These are phyloP conservation scores for Pholiota microspora DNA, from an alignment of 768 basidiomycete species.

Conservation along the genomic window DNA sequence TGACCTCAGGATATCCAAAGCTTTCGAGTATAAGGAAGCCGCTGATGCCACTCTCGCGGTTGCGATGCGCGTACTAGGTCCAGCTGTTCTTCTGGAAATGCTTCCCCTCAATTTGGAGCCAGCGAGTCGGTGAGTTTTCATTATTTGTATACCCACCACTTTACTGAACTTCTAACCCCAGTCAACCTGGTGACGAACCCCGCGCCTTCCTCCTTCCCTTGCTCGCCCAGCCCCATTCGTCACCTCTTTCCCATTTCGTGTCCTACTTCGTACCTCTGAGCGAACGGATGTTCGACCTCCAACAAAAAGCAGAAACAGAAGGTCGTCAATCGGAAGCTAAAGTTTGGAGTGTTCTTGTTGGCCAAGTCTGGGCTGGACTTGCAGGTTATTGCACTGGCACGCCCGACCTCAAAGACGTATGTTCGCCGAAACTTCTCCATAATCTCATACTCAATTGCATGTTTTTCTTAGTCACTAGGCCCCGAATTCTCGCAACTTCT, in stretches of 20 bases:
- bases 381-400: constrained; percentile 87
- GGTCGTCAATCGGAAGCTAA: constrained; percentile 83
- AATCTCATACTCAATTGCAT: not conserved
- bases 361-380: constrained; percentile 91
- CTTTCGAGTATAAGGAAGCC: constrained; percentile 88
- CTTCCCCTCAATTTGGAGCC: constrained; percentile 86
- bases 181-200: constrained; percentile 74
- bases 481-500: constrained; percentile 84
- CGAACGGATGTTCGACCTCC: constrained; percentile 87
- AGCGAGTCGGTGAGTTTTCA: constrained; percentile 4
- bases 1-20: constrained; percentile 71
- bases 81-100: constrained; percentile 66
- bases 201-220: constrained; percentile 91
- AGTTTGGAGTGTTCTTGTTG: constrained; percentile 91
- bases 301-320: constrained; percentile 74
- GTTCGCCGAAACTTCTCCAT: constrained; percentile 4
- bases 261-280: constrained; percentile 92
- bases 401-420: constrained; percentile 69
- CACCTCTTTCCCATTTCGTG: constrained; percentile 82
- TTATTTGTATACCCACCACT: not conserved
- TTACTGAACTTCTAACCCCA: constrained; percentile 27
- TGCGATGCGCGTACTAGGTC: constrained; percentile 85
- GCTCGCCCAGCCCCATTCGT: constrained; percentile 75
- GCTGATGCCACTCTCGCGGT: constrained; percentile 77
- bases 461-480: constrained; percentile 59